Evolutionary conservation across 2,329 filamentous ascomycete species (phyloP).

Genomic region (Immersiporthe knoxdaviesiana): DNA sequence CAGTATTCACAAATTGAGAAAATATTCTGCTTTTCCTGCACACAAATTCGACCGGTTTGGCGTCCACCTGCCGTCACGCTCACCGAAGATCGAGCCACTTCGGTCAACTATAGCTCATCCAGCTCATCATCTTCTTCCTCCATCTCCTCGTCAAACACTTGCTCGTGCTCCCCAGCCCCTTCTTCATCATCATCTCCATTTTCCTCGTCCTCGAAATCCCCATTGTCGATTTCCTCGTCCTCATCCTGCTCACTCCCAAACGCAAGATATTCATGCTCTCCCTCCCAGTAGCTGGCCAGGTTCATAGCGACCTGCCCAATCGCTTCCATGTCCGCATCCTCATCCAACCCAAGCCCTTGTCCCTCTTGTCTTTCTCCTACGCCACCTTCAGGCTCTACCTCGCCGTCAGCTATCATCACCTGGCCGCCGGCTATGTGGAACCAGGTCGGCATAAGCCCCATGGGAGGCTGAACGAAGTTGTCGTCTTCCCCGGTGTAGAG

Average conservation of each 20-base stretch:
- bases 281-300: slow-evolving; percentile 8
- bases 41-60: not conserved
- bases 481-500: not conserved
- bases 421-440: not conserved
- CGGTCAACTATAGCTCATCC: not conserved
- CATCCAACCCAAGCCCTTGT: not conserved
- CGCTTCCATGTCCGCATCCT: slow-evolving; percentile 13
- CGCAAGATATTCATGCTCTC: too few relatives aligned
- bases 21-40: not conserved
- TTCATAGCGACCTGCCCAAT: slow-evolving; percentile 8
- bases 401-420: not conserved
- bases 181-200: slow-evolving; percentile 2
- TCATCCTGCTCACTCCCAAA: too few relatives aligned
- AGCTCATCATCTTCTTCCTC: slow-evolving; percentile 2
- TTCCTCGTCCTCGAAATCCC: not conserved
- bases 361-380: not conserved
- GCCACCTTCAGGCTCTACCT: slow-evolving; percentile 2
- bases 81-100: not conserved
- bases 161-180: not conserved
- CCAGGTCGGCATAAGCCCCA: not conserved
- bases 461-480: slow-evolving; percentile 4
- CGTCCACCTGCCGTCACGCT: too few relatives aligned
- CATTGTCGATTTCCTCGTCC: not conserved
- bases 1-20: too few relatives aligned
- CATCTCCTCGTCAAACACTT: not conserved